phyloP scores from a whole-genome alignment of 805 yeast species.

The Zygosaccharomyces bailii region DNA sequence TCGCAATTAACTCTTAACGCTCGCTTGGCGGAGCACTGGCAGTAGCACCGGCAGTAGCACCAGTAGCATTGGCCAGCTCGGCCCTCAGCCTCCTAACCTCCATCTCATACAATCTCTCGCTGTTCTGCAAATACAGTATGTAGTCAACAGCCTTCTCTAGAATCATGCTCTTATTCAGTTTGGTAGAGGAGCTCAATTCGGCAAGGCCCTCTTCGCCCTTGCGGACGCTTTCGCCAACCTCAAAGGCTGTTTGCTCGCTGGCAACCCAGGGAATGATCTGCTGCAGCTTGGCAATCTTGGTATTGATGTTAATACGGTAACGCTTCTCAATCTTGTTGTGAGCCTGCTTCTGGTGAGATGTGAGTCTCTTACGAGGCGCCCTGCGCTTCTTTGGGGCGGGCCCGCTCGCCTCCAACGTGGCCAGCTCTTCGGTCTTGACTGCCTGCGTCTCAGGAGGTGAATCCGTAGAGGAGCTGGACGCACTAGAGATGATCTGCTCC shows the following conservation, averaged over 20 bases:
- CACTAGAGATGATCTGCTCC: slow-evolving; percentile 28
- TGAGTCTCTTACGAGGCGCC: slow-evolving; percentile 53
- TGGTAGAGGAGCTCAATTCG: slow-evolving; percentile 31
- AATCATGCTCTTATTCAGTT: slow-evolving; percentile 62
- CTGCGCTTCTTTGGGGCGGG: slow-evolving; percentile 39
- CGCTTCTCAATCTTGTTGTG: slow-evolving; percentile 72
- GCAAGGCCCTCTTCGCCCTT: slow-evolving; percentile 7
- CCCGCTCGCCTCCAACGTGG: slow-evolving; percentile 6
- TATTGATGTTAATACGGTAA: slow-evolving; percentile 67
- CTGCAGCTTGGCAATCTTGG: slow-evolving; percentile 65
- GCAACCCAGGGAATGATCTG: slow-evolving; percentile 67
- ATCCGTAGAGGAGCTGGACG: slow-evolving; percentile 24
- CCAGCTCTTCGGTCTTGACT: slow-evolving; percentile 5
- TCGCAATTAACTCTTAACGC: neutral
- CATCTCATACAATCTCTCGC: slow-evolving; percentile 38
- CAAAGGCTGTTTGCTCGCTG: slow-evolving; percentile 59
- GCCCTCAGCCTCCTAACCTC: slow-evolving; percentile 34
- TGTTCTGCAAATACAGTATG: slow-evolving; percentile 49
- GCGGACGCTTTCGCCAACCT: slow-evolving; percentile 31
- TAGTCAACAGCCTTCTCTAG: slow-evolving; percentile 67
- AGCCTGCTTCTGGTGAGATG: slow-evolving; percentile 61
- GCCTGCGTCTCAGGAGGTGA: slow-evolving; percentile 19
- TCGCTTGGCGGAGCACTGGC: neutral
- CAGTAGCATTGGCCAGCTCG: slow-evolving; percentile 25
- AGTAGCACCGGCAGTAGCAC: neutral